Evolutionary conservation across 495 filamentous ascomycete species (phyloP).

Genomic region (Lophiotrema nucula): DNA sequence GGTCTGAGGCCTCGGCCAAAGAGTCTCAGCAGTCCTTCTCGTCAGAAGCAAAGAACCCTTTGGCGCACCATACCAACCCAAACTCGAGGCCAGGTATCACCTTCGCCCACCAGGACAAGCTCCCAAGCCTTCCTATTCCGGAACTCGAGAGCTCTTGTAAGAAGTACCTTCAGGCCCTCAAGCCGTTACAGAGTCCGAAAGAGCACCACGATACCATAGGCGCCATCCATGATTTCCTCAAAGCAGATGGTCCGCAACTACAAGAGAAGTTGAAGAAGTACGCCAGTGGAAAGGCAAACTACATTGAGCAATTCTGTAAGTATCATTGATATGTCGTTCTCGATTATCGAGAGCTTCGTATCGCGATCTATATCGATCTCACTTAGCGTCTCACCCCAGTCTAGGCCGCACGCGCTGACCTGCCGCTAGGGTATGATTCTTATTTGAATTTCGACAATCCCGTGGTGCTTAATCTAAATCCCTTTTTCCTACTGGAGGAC

Average conservation of each 20-base stretch:
- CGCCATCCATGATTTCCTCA: slow-evolving; percentile 83
- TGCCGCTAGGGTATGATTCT: slow-evolving; percentile 85
- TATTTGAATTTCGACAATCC: slow-evolving; percentile 98
- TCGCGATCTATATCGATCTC: slow-evolving; percentile 4
- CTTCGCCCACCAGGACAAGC: slow-evolving; percentile 81
- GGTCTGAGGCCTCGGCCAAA: slow-evolving; percentile 44
- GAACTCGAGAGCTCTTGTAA: slow-evolving; percentile 79
- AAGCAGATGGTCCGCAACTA: slow-evolving; percentile 75
- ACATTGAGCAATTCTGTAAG: slow-evolving; percentile 98
- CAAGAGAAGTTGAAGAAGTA: slow-evolving; percentile 91
- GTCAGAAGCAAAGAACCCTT: slow-evolving; percentile 45
- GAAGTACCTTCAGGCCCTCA: slow-evolving; percentile 77
- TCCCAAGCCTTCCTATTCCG: slow-evolving; percentile 91
- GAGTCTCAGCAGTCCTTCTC: slow-evolving; percentile 45
- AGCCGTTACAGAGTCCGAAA: slow-evolving; percentile 72
- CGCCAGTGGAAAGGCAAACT: slow-evolving; percentile 88
- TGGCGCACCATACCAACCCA: slow-evolving; percentile 43
- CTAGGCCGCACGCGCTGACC: slow-evolving; percentile 22
- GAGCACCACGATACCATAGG: slow-evolving; percentile 81
- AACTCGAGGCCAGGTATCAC: slow-evolving; percentile 68
- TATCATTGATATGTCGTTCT: slow-evolving; percentile 26
- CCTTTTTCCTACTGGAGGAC: slow-evolving; percentile 96
- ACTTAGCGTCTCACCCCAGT: not conserved
- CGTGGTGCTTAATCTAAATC: slow-evolving; percentile 95
- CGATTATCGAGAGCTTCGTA: not conserved